Evolutionary conservation across 305 asterid species (phyloP), one percentile per base, ranked within the genome.

Genomic region (Ajuga reptans): DNA sequence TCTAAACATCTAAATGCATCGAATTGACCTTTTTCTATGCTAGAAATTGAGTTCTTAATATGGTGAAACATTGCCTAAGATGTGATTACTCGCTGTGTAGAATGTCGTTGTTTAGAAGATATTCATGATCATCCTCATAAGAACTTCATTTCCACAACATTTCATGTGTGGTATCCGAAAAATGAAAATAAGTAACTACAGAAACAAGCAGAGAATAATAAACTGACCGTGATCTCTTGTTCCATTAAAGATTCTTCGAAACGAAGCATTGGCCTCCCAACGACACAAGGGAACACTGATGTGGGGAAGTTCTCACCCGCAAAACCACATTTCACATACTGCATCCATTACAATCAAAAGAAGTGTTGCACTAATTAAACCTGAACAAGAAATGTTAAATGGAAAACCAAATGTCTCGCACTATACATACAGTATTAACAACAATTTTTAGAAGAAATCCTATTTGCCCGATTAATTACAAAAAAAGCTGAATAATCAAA

Each of bases 301-400:
- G 95, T 90, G 58, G 97, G 97, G 70, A 92, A 92, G 76, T 92
- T 88, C 81, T 87, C 97, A 27, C 91, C 91, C 37, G 97, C 94
- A 77, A 90, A 92, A 64, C 98, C 98, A 72, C 97, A 92, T 78
- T 92, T 92, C 46, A 92, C 98, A 84, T 87, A 92, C 98, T 92
- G 95, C 87, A 83, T 57, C 76, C 80, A 76, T 50, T 34, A 73
- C 39, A 5, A 49, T 5, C 34, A 16, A 69, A 61, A 27, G 33
- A 37, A 62, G 2, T 9, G 15, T 14, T 34, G 66, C 50, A 46
- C 27, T 9, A 49, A 12, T 31, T 42, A 61, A n/a, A 71, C 42
- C 60, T 15, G 43, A 57, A 37, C 51, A 43, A 45, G 50, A 15
- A 51, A 34, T 64, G 54, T 72, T 46, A 42, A 10, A 24, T 10